Percentiles rank a stretch among this genome's conserved stretches.
Evolutionary conservation across 192 early-diverging fungal genomes (phyloP).

Genomic region (Gamsiella multidivaricata): DNA sequence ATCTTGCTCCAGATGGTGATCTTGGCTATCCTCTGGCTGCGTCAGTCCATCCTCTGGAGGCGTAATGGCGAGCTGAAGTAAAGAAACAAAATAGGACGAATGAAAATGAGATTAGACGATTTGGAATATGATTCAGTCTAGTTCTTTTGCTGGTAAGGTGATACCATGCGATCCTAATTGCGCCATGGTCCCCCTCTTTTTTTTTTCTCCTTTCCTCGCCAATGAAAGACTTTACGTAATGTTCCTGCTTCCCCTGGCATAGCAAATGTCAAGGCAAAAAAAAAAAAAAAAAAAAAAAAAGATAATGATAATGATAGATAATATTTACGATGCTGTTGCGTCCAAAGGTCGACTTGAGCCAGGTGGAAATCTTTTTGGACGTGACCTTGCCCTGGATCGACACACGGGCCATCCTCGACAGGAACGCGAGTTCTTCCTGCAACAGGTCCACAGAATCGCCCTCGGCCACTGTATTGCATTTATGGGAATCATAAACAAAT

Average conservation of each 20-base stretch:
- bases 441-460: constrained; percentile 30
- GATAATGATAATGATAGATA: too few species aligned
- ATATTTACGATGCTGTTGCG: constrained; percentile 37
- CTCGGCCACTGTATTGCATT: constrained; percentile 40
- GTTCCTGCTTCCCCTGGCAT: too few species aligned
- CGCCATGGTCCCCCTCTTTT: not conserved
- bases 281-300: not conserved
- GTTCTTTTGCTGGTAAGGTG: too few species aligned
- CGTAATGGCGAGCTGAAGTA: constrained; percentile 25
- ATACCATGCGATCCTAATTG: not conserved
- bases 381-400: constrained; percentile 53
- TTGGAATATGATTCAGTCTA: too few species aligned
- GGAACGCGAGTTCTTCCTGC: constrained; percentile 32
- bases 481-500: not conserved
- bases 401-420: constrained; percentile 41
- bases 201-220: too few species aligned
- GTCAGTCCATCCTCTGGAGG: constrained; percentile 15
- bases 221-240: too few species aligned
- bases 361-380: constrained; percentile 49
- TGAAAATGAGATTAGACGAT: not conserved
- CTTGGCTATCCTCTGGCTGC: constrained; percentile 1
- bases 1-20: constrained; percentile 4
- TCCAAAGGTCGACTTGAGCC: constrained; percentile 41
- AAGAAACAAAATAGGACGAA: not conserved
- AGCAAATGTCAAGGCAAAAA: not conserved